Evolutionary conservation across 345 rosid genomes (phyloP), one percentile per base, ranked within the genome.

Genomic region (Rhizophora apiculata): DNA sequence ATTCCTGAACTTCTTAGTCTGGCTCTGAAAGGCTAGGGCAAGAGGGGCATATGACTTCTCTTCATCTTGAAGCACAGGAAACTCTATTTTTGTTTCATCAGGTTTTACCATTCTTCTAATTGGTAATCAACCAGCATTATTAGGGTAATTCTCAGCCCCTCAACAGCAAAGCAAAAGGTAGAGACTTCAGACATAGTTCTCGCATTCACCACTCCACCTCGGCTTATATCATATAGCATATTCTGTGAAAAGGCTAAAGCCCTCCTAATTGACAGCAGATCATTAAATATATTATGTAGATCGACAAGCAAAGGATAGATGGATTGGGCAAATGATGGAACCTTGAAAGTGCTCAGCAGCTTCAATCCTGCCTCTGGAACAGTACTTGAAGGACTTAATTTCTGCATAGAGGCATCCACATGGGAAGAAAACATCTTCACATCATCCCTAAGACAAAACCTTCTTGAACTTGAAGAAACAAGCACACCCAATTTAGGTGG

Each of bases 101-200:
- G 77, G 24, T 24, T 24, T 24, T 24, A 71, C 63, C 32, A 56
- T 61, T 65, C 83, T 86, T 61, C 73, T 79, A 24, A 82, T 66
- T 15, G 97, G 93, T 62, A 88, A 70, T 64, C 89, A 84, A 21
- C 92, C 88, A 60, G 88, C 85, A 68, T 78, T 84, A 78, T 86
- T 43, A 88, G 82, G 46, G 92, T 96, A 68, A 95, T 86, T 82
- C 98, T 82, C 70, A 95, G 71, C 36, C 92, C 97, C 87, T 95
- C 97, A 65, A 92, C 88, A 19, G 98, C 99, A 75, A 90, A 72
- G 55, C 88, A 84, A 61, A 95, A 92, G 57, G 89, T 85, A 71
- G 78, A 78, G 74, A 95, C 89, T 81, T 95, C 96, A 56, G 92
- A 90, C 13, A 95, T 69, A 27, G 83, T 75, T 71, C 39, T 58